Conservation (phyloP, 1,284 basidiomycete genomes). For the Polyporus tsugae region DNA sequence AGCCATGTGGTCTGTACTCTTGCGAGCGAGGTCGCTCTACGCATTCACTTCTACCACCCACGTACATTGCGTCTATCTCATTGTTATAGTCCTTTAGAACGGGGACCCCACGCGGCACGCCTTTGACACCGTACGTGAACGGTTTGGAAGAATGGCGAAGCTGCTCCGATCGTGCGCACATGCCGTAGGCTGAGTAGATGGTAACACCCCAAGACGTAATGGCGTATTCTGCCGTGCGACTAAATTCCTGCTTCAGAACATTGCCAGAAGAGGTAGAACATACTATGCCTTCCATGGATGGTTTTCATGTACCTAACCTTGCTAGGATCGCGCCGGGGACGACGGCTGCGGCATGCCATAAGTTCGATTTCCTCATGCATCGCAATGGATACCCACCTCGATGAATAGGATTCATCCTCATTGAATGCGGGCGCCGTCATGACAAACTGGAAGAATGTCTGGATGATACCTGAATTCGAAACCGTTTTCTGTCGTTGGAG, state of each 20-base stretch:
- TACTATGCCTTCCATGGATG: constrained; percentile 29
- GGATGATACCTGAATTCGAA: constrained; percentile 28
- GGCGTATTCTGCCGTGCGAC: constrained; percentile 40
- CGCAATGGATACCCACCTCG: constrained; percentile 30
- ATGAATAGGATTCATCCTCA: constrained; percentile 9
- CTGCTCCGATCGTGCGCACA: constrained; percentile 23
- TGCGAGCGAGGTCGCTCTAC: constrained; percentile 30
- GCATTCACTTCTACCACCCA: constrained; percentile 37
- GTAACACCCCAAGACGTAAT: constrained; percentile 36
- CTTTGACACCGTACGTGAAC: constrained; percentile 46
- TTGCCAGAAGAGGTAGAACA: constrained; percentile 1
- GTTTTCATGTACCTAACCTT: constrained; percentile 28
- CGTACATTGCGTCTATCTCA: constrained; percentile 44
- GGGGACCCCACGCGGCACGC: constrained; percentile 37
- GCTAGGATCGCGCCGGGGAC: constrained; percentile 27
- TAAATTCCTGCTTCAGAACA: constrained; percentile 12
- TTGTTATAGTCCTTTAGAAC: constrained; percentile 40
- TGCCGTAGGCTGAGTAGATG: constrained; percentile 35
- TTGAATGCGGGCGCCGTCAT: constrained; percentile 36
- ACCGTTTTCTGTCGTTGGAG: constrained; percentile 35
- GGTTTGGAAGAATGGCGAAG: constrained; percentile 34
- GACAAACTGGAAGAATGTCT: constrained; percentile 29
- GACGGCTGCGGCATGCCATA: constrained; percentile 24
- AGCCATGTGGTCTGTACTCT: not conserved
- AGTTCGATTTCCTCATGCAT: not conserved